A percentile compares a stretch with the other conserved stretches of the same genome.
Conservation (phyloP, 352 stramenopile species). For the Globisporangium uncinulatum region DNA sequence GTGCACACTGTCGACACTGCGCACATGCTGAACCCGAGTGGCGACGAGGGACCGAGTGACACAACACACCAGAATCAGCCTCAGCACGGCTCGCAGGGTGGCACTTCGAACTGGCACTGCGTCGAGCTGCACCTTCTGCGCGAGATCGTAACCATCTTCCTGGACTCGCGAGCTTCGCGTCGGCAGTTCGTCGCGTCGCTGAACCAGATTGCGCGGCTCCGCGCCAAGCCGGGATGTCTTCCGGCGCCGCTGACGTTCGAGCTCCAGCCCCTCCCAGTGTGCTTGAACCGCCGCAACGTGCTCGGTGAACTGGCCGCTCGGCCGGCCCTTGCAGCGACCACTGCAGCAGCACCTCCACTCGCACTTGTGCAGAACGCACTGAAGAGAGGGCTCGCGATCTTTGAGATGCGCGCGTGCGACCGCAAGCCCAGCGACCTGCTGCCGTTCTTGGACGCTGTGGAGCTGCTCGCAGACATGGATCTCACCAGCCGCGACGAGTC, state of each 20-base stretch:
- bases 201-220: conserved; percentile 20
- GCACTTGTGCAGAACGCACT: conserved; percentile 21
- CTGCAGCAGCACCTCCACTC: background rate
- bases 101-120: conserved; percentile 37
- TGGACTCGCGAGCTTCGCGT: conserved; percentile 31
- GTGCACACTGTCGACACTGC: conserved; percentile 29
- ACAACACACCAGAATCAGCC: background rate
- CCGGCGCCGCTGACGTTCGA: conserved; percentile 16
- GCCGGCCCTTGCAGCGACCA: background rate
- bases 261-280: conserved; percentile 33
- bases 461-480: conserved; percentile 37
- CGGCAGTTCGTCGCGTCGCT: conserved; percentile 25
- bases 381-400: conserved; percentile 24
- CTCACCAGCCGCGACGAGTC: conserved; percentile 14
- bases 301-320: conserved; percentile 5
- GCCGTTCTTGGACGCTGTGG: conserved; percentile 43
- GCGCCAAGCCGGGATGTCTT: conserved; percentile 3
- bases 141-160: conserved; percentile 54
- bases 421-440: conserved; percentile 23
- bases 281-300: conserved; percentile 46
- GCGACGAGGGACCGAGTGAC: conserved; percentile 7
- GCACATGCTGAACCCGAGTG: conserved; percentile 21
- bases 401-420: conserved; percentile 6
- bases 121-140: conserved; percentile 49
- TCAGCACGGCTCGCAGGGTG: background rate